phyloP scores from a whole-genome alignment of 352 stramenopile species.

The Globisporangium yorkense region DNA sequence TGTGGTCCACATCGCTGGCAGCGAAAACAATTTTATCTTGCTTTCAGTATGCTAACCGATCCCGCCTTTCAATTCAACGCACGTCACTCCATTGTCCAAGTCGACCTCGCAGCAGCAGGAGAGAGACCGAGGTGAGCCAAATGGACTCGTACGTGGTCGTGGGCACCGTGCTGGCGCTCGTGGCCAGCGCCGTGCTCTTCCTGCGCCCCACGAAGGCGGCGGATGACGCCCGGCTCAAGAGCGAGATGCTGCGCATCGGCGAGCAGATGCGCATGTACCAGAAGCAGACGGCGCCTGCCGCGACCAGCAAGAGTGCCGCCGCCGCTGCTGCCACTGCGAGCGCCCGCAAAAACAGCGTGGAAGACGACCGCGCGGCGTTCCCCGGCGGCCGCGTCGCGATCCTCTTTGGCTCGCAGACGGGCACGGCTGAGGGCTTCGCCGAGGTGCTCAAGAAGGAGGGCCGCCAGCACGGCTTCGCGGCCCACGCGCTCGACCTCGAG shows the following conservation, averaged over 20 bases:
- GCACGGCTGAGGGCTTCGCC: conserved; percentile 96
- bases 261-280: conserved; percentile 85
- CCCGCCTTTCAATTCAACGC: no score
- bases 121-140: neutral
- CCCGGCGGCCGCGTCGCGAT: conserved; percentile 83
- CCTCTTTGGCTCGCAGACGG: conserved; percentile 97
- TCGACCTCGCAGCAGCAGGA: neutral
- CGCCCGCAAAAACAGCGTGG: conserved; percentile 13
- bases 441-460: conserved; percentile 91
- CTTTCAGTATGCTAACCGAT: neutral
- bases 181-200: conserved; percentile 61
- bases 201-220: conserved; percentile 44
- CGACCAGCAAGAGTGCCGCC: neutral
- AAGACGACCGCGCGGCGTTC: conserved; percentile 28
- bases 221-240: conserved; percentile 60
- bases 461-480: conserved; percentile 80
- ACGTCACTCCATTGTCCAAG: neutral
- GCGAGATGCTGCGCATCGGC: conserved; percentile 62
- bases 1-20: no score
- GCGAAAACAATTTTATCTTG: neutral
- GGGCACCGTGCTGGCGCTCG: conserved; percentile 57
- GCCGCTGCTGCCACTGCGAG: neutral
- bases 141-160: conserved; percentile 68
- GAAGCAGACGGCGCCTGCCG: conserved; percentile 29
- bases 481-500: conserved; percentile 92